Conservation (phyloP, 2,329 filamentous ascomycete genomes). For the Thelonectria olida region DNA sequence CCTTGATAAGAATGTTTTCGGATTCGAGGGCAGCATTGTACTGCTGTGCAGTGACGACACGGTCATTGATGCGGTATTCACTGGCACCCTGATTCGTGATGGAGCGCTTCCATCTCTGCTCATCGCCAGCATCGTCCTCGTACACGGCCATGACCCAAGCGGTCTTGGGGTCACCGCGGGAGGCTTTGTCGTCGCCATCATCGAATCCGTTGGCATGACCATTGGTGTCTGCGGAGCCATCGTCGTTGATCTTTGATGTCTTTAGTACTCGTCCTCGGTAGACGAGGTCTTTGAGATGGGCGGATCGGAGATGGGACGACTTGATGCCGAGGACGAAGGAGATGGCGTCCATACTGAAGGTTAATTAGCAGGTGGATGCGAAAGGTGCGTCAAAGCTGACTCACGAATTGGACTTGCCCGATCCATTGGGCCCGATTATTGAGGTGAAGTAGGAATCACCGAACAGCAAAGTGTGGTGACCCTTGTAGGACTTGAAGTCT, state of each 20-base stretch:
- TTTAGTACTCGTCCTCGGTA: slow-evolving; percentile 95
- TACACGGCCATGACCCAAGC: slow-evolving; percentile 99
- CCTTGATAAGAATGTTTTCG: slow-evolving; percentile 98
- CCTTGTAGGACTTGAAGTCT: slow-evolving; percentile 99
- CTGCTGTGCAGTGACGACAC: slow-evolving; percentile 84
- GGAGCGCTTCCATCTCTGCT: slow-evolving; percentile 93
- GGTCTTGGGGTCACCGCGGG: slow-evolving; percentile 86
- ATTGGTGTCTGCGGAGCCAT: slow-evolving; percentile 77
- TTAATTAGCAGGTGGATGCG: slow-evolving; percentile 8
- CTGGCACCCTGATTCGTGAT: slow-evolving; percentile 90
- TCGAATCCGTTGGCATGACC: slow-evolving; percentile 70
- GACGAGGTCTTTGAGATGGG: slow-evolving; percentile 92
- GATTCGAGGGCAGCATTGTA: slow-evolving; percentile 93
- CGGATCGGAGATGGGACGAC: slow-evolving; percentile 95
- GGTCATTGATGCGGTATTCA: slow-evolving; percentile 97
- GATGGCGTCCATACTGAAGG: slow-evolving; percentile 91
- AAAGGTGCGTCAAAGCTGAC: slow-evolving; percentile 43
- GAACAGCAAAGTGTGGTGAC: slow-evolving; percentile 92
- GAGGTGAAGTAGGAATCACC: slow-evolving; percentile 99
- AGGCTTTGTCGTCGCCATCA: slow-evolving; percentile 69
- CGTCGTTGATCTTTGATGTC: slow-evolving; percentile 90
- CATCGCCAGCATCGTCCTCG: slow-evolving; percentile 94
- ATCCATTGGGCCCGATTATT: slow-evolving; percentile 99
- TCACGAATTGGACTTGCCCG: slow-evolving; percentile 97
- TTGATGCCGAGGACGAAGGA: slow-evolving; percentile 99